Conservation (phyloP, 331 rosid species). For the Quercus tomentella region DNA sequence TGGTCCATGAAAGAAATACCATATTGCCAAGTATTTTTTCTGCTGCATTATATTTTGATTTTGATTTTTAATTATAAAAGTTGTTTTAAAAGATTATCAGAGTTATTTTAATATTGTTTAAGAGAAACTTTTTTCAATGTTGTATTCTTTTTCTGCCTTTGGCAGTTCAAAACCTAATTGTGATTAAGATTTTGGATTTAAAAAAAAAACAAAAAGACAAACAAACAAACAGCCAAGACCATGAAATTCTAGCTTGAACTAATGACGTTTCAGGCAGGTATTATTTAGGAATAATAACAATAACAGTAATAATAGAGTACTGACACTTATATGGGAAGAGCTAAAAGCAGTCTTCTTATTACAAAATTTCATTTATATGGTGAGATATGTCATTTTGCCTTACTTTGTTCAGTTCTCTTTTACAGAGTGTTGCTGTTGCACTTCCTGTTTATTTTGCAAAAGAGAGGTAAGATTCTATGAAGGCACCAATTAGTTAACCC, state of each 20-base stretch:
- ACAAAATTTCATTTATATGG: too few relatives aligned
- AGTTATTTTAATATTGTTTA: not conserved
- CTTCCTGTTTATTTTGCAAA: too few relatives aligned
- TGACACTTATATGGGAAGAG: too few relatives aligned
- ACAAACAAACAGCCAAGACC: too few relatives aligned
- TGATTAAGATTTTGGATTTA: not conserved
- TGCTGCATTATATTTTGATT: not conserved
- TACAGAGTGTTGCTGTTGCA: too few relatives aligned
- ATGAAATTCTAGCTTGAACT: not conserved
- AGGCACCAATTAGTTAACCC: too few relatives aligned
- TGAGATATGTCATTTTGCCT: too few relatives aligned
- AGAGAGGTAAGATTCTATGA: too few relatives aligned
- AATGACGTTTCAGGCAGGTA: not conserved
- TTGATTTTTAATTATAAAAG: not conserved
- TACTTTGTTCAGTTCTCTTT: too few relatives aligned
- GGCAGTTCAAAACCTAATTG: not conserved
- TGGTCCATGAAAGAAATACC: too few relatives aligned
- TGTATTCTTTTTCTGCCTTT: not conserved
- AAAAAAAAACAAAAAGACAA: not conserved
- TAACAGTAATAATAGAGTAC: not conserved
- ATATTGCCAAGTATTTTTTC: not conserved
- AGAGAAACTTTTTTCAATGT: not conserved
- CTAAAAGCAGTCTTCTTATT: too few relatives aligned
- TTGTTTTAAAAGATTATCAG: not conserved
- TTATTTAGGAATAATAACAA: not conserved